A percentile compares a stretch with the other conserved stretches of the same genome.
Evolutionary conservation across 2,329 filamentous ascomycete species (phyloP).

Genomic region (Diaporthe aspalathi): DNA sequence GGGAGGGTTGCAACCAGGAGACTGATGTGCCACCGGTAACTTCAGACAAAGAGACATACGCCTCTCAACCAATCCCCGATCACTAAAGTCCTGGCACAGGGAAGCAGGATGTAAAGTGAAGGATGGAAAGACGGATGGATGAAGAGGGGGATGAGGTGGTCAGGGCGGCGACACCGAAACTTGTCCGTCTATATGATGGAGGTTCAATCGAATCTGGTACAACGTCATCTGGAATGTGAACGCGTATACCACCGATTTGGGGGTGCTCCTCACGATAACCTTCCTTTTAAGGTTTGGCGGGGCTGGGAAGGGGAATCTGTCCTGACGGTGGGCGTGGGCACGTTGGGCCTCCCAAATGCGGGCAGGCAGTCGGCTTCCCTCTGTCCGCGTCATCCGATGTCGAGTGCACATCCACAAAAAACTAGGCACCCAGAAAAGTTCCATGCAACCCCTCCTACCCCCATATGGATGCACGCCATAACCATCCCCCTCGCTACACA

Average conservation of each 20-base stretch:
- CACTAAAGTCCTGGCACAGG: background rate
- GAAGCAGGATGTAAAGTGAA: background rate
- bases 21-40: background rate
- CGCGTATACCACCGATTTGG: conserved; percentile 8
- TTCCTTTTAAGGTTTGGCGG: conserved; percentile 34
- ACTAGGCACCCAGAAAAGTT: conserved; percentile 23
- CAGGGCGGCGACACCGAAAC: conserved; percentile 1
- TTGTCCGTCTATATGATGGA: conserved; percentile 4
- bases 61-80: background rate
- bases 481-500: background rate
- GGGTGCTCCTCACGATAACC: conserved; percentile 23
- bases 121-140: too few species aligned
- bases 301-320: conserved; percentile 2
- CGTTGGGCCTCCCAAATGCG: background rate
- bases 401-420: conserved; percentile 26
- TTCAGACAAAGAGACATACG: background rate
- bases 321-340: background rate
- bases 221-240: conserved; percentile 15
- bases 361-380: background rate
- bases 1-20: background rate
- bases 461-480: conserved; percentile 10
- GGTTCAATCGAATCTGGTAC: conserved; percentile 9
- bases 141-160: background rate
- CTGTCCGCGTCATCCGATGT: conserved; percentile 34
- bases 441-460: background rate